Conservation (phyloP, 1,139 yeast species). For the Meyerozyma elateridarum region DNA sequence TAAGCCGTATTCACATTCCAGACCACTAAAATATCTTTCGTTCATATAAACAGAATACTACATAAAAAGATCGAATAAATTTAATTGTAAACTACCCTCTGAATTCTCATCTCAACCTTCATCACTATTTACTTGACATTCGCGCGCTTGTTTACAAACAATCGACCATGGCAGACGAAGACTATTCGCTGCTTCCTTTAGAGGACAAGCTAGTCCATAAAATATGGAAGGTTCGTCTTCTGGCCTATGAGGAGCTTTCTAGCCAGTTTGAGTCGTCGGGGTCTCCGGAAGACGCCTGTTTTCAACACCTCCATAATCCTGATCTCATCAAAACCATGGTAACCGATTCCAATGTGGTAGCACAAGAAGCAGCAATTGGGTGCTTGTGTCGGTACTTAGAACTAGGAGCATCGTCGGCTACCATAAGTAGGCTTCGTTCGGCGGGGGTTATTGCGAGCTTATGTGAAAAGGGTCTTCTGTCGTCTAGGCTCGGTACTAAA, state of each 20-base stretch:
- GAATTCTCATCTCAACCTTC: not conserved
- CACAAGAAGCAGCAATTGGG: conserved; percentile 77
- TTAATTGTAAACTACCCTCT: too few species aligned
- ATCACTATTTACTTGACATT: not conserved
- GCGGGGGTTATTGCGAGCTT: conserved; percentile 50
- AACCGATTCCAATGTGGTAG: conserved; percentile 82
- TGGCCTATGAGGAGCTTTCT: conserved; percentile 70
- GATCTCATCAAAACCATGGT: conserved; percentile 54
- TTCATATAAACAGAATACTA: too few species aligned
- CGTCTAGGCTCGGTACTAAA: conserved; percentile 74
- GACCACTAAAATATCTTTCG: too few species aligned
- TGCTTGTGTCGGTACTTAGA: conserved; percentile 55
- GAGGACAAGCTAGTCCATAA: conserved; percentile 65
- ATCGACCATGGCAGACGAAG: too few species aligned
- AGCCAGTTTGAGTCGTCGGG: conserved; percentile 50
- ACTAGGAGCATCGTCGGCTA: conserved; percentile 46
- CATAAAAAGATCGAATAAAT: too few species aligned
- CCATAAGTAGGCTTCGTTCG: conserved; percentile 33
- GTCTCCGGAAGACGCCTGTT: conserved; percentile 51
- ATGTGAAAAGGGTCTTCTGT: conserved; percentile 76
- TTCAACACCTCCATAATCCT: conserved; percentile 43
- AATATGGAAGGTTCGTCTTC: conserved; percentile 87
- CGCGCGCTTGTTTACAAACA: conserved; percentile 1
- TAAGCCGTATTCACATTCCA: too few species aligned
- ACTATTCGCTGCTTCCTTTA: conserved; percentile 58